phyloP scores from a whole-genome alignment of 2,329 filamentous ascomycete genomes.

The Daldinia eschscholtzii region DNA sequence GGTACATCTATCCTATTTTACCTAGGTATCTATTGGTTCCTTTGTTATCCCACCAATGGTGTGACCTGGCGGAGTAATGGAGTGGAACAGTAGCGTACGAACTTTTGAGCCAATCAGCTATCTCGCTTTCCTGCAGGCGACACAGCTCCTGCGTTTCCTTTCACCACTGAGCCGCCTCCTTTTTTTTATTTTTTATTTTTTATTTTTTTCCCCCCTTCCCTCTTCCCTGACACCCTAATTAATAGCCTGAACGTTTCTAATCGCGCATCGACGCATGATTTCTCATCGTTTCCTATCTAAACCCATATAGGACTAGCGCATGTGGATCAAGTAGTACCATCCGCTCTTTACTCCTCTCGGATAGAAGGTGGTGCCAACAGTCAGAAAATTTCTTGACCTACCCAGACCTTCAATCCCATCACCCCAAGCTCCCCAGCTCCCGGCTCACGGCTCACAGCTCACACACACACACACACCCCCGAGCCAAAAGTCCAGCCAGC shows the following conservation, averaged over 20 bases:
- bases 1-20: not conserved
- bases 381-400: constrained; percentile 42
- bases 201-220: not conserved
- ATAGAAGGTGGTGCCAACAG: constrained; percentile 27
- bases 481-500: constrained; percentile 13
- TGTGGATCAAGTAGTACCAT: constrained; percentile 33
- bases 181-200: constrained; percentile 15
- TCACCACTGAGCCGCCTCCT: constrained; percentile 26
- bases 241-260: constrained; percentile 25
- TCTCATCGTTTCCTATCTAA: constrained; percentile 36
- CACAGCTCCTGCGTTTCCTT: constrained; percentile 15
- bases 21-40: constrained; percentile 9
- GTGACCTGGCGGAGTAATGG: constrained; percentile 3
- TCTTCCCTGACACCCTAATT: constrained; percentile 13
- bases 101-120: constrained; percentile 20
- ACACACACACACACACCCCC: not conserved
- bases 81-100: constrained; percentile 15
- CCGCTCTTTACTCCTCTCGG: constrained; percentile 33
- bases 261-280: constrained; percentile 40
- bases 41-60: constrained; percentile 26
- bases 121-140: not conserved
- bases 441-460: not conserved
- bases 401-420: constrained; percentile 35
- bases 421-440: constrained; percentile 20
- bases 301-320: constrained; percentile 30